Evolutionary conservation across 2,329 filamentous ascomycete species (phyloP).

Genomic region (Magnaporthales sp.): DNA sequence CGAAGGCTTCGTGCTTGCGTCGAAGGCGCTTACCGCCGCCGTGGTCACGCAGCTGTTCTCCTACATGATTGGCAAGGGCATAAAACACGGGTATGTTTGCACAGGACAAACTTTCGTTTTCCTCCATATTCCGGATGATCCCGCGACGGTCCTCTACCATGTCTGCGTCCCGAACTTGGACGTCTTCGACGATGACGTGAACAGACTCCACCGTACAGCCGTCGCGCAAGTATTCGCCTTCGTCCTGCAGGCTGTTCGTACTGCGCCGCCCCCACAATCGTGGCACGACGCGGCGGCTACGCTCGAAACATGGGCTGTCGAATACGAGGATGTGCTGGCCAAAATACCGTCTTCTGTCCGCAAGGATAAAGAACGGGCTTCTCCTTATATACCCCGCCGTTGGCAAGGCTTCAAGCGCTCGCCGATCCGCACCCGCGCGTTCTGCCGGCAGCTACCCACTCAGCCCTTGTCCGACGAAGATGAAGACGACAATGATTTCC

Average conservation of each 20-base stretch:
- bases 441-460: not conserved
- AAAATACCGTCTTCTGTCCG: not conserved
- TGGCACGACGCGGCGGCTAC: slow-evolving; percentile 20
- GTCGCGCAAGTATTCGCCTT: no score
- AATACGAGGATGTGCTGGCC: not conserved
- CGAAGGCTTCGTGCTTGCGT: slow-evolving; percentile 17
- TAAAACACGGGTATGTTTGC: slow-evolving; percentile 26
- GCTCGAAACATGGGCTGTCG: not conserved
- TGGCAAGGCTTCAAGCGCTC: slow-evolving; percentile 10
- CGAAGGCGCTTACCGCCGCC: no score
- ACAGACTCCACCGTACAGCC: no score
- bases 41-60: no score
- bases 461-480: not conserved
- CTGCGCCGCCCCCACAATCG: slow-evolving; percentile 15
- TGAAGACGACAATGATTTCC: not conserved
- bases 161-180: no score
- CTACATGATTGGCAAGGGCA: no score
- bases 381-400: not conserved
- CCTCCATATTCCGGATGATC: slow-evolving; percentile 23
- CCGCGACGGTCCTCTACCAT: slow-evolving; percentile 24
- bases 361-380: not conserved
- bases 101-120: slow-evolving; percentile 25
- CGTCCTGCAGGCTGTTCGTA: slow-evolving; percentile 21
- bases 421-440: not conserved
- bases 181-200: no score